Percentiles rank a stretch among this genome's conserved stretches.
Conservation (phyloP, 345 rosid genomes). For the Eucalyptus sp. region DNA sequence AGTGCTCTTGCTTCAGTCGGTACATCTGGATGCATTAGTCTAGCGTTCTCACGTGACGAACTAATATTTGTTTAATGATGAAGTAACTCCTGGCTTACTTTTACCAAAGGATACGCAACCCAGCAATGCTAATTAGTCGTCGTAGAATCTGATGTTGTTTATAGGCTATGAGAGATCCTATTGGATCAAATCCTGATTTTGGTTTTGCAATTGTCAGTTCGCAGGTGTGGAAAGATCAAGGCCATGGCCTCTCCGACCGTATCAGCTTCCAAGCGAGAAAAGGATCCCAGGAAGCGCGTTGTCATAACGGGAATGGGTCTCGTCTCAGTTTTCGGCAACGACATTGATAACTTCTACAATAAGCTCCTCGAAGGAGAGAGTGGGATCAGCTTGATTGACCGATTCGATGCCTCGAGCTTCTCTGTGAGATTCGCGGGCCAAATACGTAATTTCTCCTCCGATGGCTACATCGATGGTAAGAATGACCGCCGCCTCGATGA, state of each 20-base stretch:
- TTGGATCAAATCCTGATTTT: background rate
- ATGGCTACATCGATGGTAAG: constrained; percentile 56
- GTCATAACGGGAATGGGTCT: constrained; percentile 68
- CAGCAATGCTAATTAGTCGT: background rate
- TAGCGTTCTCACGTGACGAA: background rate
- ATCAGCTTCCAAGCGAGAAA: constrained; percentile 44
- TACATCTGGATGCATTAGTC: background rate
- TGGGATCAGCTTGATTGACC: constrained; percentile 48
- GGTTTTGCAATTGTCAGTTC: constrained; percentile 3
- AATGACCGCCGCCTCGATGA: constrained; percentile 59
- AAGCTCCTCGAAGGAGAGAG: constrained; percentile 60
- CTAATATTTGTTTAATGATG: background rate
- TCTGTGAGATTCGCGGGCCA: constrained; percentile 56
- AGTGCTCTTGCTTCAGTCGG: background rate
- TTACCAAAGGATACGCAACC: background rate
- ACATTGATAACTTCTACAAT: constrained; percentile 26
- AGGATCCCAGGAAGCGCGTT: constrained; percentile 35
- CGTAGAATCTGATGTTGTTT: background rate
- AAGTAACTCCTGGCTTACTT: background rate
- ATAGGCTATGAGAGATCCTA: background rate
- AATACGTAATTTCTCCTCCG: constrained; percentile 45
- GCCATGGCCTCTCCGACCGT: constrained; percentile 32
- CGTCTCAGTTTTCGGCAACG: constrained; percentile 43
- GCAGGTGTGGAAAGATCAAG: constrained; percentile 11
- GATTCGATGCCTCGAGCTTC: constrained; percentile 45